phyloP scores from a whole-genome alignment of 2,329 filamentous ascomycete species.

The Pseudocercospora cruenta region DNA sequence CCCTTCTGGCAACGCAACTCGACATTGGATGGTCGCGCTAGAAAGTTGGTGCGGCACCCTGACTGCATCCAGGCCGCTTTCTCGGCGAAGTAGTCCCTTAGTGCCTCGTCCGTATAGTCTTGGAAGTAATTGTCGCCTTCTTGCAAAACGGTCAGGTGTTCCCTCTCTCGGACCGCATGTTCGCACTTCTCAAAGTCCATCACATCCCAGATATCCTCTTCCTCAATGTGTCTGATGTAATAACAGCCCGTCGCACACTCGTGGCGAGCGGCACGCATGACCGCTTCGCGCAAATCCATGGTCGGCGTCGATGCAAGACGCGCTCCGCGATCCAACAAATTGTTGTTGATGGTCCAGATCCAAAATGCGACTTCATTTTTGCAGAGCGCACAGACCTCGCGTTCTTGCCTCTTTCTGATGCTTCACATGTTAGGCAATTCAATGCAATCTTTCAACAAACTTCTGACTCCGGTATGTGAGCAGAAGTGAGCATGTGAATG shows the following conservation, averaged over 20 bases:
- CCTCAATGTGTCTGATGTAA: too few relatives aligned
- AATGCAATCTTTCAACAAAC: neutral
- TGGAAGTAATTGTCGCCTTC: neutral
- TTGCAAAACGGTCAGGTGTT: neutral
- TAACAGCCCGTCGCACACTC: neutral
- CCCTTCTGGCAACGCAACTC: neutral
- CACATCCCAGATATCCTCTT: neutral
- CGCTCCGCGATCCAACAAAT: too few relatives aligned
- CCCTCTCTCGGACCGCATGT: neutral
- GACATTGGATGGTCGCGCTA: neutral
- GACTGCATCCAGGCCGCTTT: neutral
- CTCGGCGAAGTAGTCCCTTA: neutral
- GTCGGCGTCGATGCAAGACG: too few relatives aligned
- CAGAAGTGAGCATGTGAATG: neutral
- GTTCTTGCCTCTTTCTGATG: neutral
- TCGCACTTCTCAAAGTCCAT: neutral
- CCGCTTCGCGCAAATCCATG: neutral
- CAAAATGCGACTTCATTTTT: neutral
- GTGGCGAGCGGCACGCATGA: neutral
- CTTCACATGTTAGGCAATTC: neutral
- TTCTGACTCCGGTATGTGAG: neutral
- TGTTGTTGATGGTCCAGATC: too few relatives aligned
- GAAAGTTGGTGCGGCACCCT: neutral
- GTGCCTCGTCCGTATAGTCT: neutral
- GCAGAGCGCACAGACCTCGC: neutral